These are phyloP conservation scores for Monosporascus cannonballus DNA, from an alignment of 2,329 filamentous ascomycete genomes.

Conservation along the genomic window DNA sequence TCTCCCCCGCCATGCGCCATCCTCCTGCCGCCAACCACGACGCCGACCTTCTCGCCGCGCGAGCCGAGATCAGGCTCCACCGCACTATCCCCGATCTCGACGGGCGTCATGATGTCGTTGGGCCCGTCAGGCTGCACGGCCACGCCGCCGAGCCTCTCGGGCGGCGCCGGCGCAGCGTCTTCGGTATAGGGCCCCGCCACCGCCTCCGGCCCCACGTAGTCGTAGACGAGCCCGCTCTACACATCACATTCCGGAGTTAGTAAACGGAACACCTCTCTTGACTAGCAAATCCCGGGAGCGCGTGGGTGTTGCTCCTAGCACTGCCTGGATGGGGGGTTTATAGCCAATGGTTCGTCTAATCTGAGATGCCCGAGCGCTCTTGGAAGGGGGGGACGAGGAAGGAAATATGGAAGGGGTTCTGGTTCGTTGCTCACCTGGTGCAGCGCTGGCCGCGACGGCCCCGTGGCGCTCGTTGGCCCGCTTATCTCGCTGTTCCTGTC, in stretches of 20 bases:
- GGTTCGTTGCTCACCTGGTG: slow-evolving; percentile 1
- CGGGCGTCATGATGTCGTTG: slow-evolving; percentile 42
- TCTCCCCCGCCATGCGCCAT: slow-evolving; percentile 4
- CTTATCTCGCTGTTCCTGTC: slow-evolving; percentile 6
- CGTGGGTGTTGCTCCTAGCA: too few species aligned
- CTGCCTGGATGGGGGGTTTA: too few species aligned
- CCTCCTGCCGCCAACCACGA: background rate
- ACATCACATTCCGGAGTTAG: too few species aligned
- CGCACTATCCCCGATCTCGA: slow-evolving; percentile 43
- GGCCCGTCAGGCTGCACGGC: slow-evolving; percentile 39
- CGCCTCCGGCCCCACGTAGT: slow-evolving; percentile 40
- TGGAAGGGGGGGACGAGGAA: too few species aligned
- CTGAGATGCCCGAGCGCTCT: too few species aligned
- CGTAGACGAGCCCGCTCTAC: slow-evolving; percentile 26
- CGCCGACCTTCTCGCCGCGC: background rate
- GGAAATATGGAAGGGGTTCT: too few species aligned
- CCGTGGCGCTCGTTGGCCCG: slow-evolving; percentile 3
- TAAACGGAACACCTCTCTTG: too few species aligned
- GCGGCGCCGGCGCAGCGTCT: slow-evolving; percentile 23
- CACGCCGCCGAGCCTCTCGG: slow-evolving; percentile 30
- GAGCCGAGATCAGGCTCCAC: background rate
- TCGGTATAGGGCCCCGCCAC: slow-evolving; percentile 42
- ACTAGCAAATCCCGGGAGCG: too few species aligned
- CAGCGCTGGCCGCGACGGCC: slow-evolving; percentile 14
- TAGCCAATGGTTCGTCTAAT: too few species aligned